Base-by-base conservation (phyloP, 495 filamentous ascomycete species). In the Bombardia bombarda region DNA sequence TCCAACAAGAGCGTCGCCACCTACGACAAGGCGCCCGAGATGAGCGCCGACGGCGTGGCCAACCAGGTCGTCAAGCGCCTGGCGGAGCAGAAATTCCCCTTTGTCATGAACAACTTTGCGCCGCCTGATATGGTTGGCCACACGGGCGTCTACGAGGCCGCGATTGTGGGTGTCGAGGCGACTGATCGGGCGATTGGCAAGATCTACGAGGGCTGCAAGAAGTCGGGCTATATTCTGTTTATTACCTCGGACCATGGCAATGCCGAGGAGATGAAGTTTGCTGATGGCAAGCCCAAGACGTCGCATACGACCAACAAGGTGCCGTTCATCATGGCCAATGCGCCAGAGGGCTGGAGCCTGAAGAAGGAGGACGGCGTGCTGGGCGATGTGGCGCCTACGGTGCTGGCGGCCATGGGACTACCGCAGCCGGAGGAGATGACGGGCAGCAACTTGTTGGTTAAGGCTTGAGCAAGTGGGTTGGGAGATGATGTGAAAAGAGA, bases 71-170 rank as follows among this genome's bases (percentile, higher is more conserved):
- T 72, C 64, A 85, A 90, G 69, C 78, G 90, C 41, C 83, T 98
- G 52, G 74, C 60, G 12, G 84, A 87, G 66, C 73, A 77, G 53
- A 78, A 83, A 50, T 92, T 90, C 67, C 87, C 89, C 57, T 96
- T 98, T 58, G 68, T 98, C 56, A 98, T 98, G 92, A 96, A 97
- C 81, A 98, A 98, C 78, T 97, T 98, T 62, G 92, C 92, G 23
- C 90, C 93, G 17, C 93, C 92, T 10, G 92, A 98, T 68, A 98
- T 98, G 92, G 92, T 98, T 48, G 92, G 92, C 53, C 92, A 98
- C 70, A 98, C 92, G 8, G 92, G 92, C 55, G 89, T 95, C 48
- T 97, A 95, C 63, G 77, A 94, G 58, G 92, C 92, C n/a, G 93
- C 92, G 42, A 87, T 97, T 47, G 51, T 88, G 56, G 92, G 82